Evolutionary conservation across 2,329 filamentous ascomycete genomes (phyloP).

Genomic region (Aspergillus sp.): DNA sequence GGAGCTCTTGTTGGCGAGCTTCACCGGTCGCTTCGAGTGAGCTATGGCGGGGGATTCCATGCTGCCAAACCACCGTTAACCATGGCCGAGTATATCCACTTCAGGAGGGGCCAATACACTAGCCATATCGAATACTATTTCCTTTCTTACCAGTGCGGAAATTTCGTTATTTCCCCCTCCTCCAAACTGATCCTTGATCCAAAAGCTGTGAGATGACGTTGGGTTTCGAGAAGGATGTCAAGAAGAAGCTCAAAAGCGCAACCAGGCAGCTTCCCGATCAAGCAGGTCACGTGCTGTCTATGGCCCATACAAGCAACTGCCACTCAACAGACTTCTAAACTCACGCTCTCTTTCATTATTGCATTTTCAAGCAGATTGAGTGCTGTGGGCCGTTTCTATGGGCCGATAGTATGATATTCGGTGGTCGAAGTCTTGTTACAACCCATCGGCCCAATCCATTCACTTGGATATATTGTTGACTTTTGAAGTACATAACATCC

Average conservation of each 20-base stretch:
- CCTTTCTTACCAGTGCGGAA: background rate
- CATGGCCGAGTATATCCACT: background rate
- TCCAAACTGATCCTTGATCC: background rate
- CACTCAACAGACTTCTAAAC: background rate
- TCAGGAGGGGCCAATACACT: slow-evolving; percentile 25
- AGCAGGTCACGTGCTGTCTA: slow-evolving; percentile 12
- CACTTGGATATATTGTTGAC: slow-evolving; percentile 3
- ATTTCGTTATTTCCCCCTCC: background rate
- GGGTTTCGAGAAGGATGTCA: background rate
- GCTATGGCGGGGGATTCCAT: slow-evolving; percentile 74
- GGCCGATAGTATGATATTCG: slow-evolving; percentile 3
- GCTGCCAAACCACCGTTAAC: slow-evolving; percentile 54
- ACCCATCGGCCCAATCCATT: slow-evolving; percentile 8
- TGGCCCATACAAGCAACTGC: background rate
- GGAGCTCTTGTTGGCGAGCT: slow-evolving; percentile 68
- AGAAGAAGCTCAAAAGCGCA: background rate
- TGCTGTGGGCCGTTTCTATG: background rate
- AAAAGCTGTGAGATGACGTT: background rate
- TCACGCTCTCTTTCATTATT: background rate
- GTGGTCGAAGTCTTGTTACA: background rate
- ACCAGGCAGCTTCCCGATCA: slow-evolving; percentile 15
- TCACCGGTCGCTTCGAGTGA: slow-evolving; percentile 65
- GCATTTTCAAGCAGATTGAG: background rate
- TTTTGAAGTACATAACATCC: background rate
- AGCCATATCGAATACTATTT: slow-evolving; percentile 24